A percentile compares a stretch with the other conserved stretches of the same genome.
Conservation (phyloP, 192 early-diverging fungal genomes). For the Linnemannia exigua region DNA sequence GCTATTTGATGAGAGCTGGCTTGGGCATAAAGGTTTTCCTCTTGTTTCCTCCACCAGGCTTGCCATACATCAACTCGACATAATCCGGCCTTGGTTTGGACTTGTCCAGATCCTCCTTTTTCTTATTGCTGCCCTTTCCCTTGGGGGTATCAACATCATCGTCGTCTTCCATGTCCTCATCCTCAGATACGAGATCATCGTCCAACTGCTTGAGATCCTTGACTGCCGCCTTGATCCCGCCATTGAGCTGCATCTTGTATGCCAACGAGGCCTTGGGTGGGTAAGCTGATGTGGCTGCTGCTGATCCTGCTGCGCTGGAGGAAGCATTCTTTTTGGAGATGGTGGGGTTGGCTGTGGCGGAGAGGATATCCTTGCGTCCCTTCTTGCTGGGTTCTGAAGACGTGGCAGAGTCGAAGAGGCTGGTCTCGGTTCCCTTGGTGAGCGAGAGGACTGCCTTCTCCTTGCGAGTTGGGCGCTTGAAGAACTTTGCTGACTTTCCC, state of each 20-base stretch:
- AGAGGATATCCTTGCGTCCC: slow-evolving; percentile 33
- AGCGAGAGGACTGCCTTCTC: slow-evolving; percentile 67
- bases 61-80: slow-evolving; percentile 57
- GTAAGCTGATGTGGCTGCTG: slow-evolving; percentile 14
- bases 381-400: not conserved
- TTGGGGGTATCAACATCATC: not conserved
- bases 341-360: slow-evolving; percentile 45
- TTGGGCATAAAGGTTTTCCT: slow-evolving; percentile 54
- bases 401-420: slow-evolving; percentile 40
- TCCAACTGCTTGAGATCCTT: slow-evolving; percentile 37
- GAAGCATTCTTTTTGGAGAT: slow-evolving; percentile 34
- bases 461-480: slow-evolving; percentile 75
- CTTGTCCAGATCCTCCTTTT: slow-evolving; percentile 43
- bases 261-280: slow-evolving; percentile 52
- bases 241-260: slow-evolving; percentile 55
- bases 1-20: slow-evolving; percentile 50
- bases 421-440: slow-evolving; percentile 49
- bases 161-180: slow-evolving; percentile 33
- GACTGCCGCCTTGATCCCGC: slow-evolving; percentile 47
- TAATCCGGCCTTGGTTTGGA: slow-evolving; percentile 47
- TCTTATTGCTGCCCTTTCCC: slow-evolving; percentile 10
- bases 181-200: slow-evolving; percentile 24
- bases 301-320: not conserved
- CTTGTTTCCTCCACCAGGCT: slow-evolving; percentile 38
- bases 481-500: slow-evolving; percentile 80